Percentiles rank a stretch among this genome's conserved stretches.
Evolutionary conservation across 2,329 filamentous ascomycete genomes (phyloP).

Genomic region (Xylariomycetidae sp.): DNA sequence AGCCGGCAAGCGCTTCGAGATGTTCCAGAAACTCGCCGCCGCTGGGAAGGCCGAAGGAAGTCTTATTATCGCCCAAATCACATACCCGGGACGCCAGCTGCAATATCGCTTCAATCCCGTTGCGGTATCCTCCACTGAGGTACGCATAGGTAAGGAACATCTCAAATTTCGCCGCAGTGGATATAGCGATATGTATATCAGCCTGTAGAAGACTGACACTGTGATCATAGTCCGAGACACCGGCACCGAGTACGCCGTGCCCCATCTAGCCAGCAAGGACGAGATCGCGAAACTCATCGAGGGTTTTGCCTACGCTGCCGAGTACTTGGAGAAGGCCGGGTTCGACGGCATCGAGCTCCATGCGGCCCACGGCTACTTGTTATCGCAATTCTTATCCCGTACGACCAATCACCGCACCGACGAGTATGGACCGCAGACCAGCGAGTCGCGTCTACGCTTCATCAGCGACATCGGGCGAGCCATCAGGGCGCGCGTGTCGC

Average conservation of each 20-base stretch:
- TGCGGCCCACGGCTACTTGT: constrained; percentile 52
- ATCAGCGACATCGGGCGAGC: constrained; percentile 46
- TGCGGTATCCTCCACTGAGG: constrained; percentile 33
- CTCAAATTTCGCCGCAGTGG: no score
- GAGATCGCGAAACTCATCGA: constrained; percentile 40
- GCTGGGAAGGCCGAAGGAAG: constrained; percentile 24
- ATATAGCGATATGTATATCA: no score
- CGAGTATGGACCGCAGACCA: constrained; percentile 45
- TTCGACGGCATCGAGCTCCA: constrained; percentile 40
- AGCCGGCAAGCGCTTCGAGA: constrained; percentile 54
- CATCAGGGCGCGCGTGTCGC: constrained; percentile 31
- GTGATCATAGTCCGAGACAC: no score
- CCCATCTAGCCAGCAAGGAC: constrained; percentile 44
- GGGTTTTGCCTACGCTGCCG: constrained; percentile 12
- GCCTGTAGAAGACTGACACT: no score
- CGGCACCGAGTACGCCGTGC: constrained; percentile 37
- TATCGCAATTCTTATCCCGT: constrained; percentile 51
- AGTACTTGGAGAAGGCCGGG: constrained; percentile 13
- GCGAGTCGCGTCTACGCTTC: constrained; percentile 43
- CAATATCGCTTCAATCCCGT: constrained; percentile 30
- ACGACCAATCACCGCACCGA: constrained; percentile 49
- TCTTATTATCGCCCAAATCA: constrained; percentile 56
- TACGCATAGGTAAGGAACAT: constrained; percentile 14
- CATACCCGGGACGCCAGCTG: constrained; percentile 55
- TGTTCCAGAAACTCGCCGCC: constrained; percentile 50